Base-by-base conservation (phyloP, 2,329 filamentous ascomycete genomes). In the Ophiocordyceps unilateralis region DNA sequence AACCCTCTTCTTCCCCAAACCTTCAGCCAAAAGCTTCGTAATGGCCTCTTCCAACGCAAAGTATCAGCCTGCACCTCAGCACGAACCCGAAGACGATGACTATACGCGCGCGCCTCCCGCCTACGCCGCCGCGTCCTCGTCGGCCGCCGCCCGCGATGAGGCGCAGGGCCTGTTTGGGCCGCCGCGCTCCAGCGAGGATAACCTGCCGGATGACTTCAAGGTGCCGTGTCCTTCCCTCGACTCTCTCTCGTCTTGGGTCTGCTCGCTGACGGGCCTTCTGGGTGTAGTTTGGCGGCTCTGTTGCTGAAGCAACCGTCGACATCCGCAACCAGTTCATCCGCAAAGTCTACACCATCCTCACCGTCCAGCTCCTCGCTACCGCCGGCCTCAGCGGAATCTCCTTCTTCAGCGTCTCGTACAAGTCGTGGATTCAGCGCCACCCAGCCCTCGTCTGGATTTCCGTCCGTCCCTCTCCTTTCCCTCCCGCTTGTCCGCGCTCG, bases 331-430 rank as follows among this genome's bases (percentile, higher is more conserved):
- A 91, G 64, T 98, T 95, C 63, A 73, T 94, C 54, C 81, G 88
- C 64, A 96, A 96, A 70, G 91, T 98, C 58, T 98, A 98, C 67
- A 82, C 87, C 46, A 98, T 98, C 63, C 72, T 98, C 66, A 93
- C 91, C n/a, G 78, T 86, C 42, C 91, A 98, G 62, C 78, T 98
- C 43, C 69, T 96, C 56, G 77, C 81, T 45, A 98, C 91, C 8
- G 82, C 81, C 32, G 72, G 74, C 48, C 71, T 96, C 51, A 87
- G 83, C 66, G 75, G 80, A 47, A 65, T 95, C 52, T 91, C 83
- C 51, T 96, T 96, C 72, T 83, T 85, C 64, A 93, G 76, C 65
- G 55, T 63, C 11, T 65, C 69, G 44, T 98, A 96, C 70, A 85
- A 81, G 59, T 55, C 53, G 42, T 98, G 88, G 86, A 89, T 98